Percentiles rank a stretch among this genome's conserved stretches.
phyloP scores from a whole-genome alignment of 2,329 filamentous ascomycete species.

The Cadophora sp. region DNA sequence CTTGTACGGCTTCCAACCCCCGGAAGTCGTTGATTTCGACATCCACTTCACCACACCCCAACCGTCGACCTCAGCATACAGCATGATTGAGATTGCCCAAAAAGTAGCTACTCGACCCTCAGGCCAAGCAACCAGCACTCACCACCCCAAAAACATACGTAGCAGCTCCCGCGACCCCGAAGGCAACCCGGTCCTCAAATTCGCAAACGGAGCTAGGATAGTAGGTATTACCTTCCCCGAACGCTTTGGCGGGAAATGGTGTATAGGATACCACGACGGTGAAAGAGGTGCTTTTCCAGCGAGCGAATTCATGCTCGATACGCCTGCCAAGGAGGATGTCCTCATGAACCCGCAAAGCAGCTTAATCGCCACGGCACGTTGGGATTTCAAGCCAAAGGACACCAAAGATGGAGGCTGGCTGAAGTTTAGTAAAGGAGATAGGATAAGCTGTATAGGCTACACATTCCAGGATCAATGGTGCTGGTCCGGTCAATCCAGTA shows the following conservation, averaged over 20 bases:
- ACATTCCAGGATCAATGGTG: constrained; percentile 43
- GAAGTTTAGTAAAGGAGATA: constrained; percentile 42
- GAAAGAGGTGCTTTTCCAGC: constrained; percentile 40
- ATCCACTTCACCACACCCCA: constrained; percentile 38
- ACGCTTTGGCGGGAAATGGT: constrained; percentile 40
- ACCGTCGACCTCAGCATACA: constrained; percentile 30
- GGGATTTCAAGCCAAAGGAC: constrained; percentile 44
- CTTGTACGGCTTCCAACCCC: constrained; percentile 38
- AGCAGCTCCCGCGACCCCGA: constrained; percentile 38
- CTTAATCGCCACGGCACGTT: constrained; percentile 38
- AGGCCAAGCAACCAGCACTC: constrained; percentile 34
- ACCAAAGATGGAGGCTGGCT: constrained; percentile 42
- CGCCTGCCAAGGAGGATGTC: constrained; percentile 37
- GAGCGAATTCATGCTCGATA: constrained; percentile 34
- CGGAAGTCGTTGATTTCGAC: constrained; percentile 41
- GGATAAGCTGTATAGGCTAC: constrained; percentile 39
- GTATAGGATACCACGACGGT: constrained; percentile 44
- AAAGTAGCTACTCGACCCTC: constrained; percentile 38
- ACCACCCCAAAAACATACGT: constrained; percentile 37
- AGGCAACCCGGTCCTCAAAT: constrained; percentile 38
- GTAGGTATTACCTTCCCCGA: constrained; percentile 42
- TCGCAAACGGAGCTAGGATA: constrained; percentile 41
- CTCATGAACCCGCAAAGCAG: constrained; percentile 39
- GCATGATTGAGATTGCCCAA: constrained; percentile 35
- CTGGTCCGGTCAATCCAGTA: constrained; percentile 40